A percentile compares a stretch with the other conserved stretches of the same genome.
phyloP scores from a whole-genome alignment of 2,329 filamentous ascomycete genomes.

The Teratosphaeria destructans region DNA sequence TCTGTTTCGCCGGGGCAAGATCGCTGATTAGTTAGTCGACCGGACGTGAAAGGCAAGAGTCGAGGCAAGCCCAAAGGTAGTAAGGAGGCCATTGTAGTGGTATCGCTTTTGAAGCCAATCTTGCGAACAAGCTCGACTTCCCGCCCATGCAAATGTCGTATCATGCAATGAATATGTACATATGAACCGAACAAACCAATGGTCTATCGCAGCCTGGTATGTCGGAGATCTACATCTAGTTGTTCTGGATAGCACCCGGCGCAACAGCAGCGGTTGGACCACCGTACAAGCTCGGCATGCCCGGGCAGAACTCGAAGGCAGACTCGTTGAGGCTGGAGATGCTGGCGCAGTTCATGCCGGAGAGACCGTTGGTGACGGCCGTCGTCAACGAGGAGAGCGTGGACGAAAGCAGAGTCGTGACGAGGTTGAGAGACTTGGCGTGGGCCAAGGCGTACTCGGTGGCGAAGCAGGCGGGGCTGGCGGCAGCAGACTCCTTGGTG shows the following conservation, averaged over 20 bases:
- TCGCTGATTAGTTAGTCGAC: too few species aligned
- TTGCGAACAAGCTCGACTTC: too few species aligned
- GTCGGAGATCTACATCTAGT: background rate
- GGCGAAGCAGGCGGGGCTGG: conserved; percentile 21
- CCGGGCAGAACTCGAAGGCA: conserved; percentile 18
- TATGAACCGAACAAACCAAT: background rate
- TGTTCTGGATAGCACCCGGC: conserved; percentile 16
- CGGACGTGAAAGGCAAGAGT: too few species aligned
- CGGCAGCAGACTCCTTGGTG: conserved; percentile 23
- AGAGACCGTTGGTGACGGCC: conserved; percentile 1
- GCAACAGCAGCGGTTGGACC: conserved; percentile 19
- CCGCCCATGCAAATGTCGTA: too few species aligned
- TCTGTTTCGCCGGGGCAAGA: too few species aligned
- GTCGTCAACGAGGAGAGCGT: conserved; percentile 3
- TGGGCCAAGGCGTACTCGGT: conserved; percentile 13
- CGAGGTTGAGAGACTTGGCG: conserved; percentile 10
- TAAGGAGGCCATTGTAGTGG: too few species aligned
- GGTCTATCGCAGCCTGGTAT: background rate
- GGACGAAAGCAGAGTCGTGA: background rate
- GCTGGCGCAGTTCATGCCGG: conserved; percentile 9
- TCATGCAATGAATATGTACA: background rate
- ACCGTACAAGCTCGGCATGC: conserved; percentile 18
- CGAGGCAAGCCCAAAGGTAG: too few species aligned
- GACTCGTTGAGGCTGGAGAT: conserved; percentile 18
- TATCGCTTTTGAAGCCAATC: too few species aligned